Evolutionary conservation across 805 yeast genomes (phyloP).

Genomic region (Saccharomycopsis javanensis): DNA sequence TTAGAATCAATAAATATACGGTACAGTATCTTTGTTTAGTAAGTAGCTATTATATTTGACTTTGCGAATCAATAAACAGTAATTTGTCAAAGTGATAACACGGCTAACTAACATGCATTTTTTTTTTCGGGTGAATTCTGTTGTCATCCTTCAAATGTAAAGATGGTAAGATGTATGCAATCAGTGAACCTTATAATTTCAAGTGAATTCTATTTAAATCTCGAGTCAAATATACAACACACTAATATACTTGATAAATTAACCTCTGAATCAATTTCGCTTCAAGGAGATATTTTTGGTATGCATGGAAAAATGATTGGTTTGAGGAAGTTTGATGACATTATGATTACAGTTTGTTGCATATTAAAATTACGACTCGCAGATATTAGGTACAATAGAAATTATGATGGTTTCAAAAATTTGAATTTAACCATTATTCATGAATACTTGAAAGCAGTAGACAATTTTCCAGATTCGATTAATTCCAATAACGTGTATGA

Average conservation of each 20-base stretch:
- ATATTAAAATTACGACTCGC: background rate
- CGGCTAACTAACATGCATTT: no score
- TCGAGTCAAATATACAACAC: background rate
- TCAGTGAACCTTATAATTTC: background rate
- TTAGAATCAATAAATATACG: background rate
- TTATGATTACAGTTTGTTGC: background rate
- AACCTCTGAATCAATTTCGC: background rate
- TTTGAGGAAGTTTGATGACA: background rate
- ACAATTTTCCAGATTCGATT: background rate
- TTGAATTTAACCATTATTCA: background rate
- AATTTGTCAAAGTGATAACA: no score
- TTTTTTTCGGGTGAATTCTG: no score
- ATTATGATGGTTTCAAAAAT: background rate
- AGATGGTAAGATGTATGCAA: background rate
- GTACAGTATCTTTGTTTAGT: background rate
- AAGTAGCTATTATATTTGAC: no score
- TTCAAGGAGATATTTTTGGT: background rate
- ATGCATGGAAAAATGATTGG: background rate
- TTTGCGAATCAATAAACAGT: no score
- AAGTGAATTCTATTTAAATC: background rate
- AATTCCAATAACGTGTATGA: background rate
- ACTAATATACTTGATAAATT: background rate
- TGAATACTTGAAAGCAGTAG: background rate
- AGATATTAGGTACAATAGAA: background rate
- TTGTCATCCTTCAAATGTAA: background rate